Evolutionary conservation across 305 asterid genomes (phyloP).

Genomic region (Fraxinus dipetala): DNA sequence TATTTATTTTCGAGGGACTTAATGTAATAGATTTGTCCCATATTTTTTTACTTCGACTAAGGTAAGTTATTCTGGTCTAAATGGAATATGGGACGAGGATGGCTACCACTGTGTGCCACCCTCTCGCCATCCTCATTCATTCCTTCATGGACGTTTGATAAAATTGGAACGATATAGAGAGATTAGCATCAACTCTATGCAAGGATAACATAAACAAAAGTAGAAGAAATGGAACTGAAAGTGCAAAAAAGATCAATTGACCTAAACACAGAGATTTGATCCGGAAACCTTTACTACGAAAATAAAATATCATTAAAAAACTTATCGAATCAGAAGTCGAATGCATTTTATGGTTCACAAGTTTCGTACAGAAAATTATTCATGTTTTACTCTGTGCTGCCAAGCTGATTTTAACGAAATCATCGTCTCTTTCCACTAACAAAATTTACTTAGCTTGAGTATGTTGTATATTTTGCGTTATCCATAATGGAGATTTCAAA

Average conservation of each 20-base stretch:
- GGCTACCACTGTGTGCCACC: neutral
- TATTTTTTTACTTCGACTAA: neutral
- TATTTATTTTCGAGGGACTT: neutral
- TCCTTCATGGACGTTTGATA: neutral
- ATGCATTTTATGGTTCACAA: neutral
- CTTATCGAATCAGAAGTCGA: neutral
- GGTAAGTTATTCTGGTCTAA: neutral
- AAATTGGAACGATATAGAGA: neutral
- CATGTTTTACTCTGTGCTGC: neutral
- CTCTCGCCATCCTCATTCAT: neutral
- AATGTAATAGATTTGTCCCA: neutral
- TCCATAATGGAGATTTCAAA: too few relatives aligned
- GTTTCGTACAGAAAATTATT: too few relatives aligned
- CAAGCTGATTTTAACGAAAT: neutral
- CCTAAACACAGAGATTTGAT: neutral
- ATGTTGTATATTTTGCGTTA: too few relatives aligned
- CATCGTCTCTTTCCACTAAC: too few relatives aligned
- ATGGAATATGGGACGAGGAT: neutral
- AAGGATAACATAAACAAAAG: neutral
- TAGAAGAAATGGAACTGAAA: neutral
- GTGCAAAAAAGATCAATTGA: neutral
- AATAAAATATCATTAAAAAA: neutral
- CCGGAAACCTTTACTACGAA: neutral
- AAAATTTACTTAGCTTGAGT: too few relatives aligned
- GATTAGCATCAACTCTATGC: neutral